Evolutionary conservation across 1,284 basidiomycete species (phyloP), one percentile per base, ranked within the genome.

Genomic region (Moniliella sp.): DNA sequence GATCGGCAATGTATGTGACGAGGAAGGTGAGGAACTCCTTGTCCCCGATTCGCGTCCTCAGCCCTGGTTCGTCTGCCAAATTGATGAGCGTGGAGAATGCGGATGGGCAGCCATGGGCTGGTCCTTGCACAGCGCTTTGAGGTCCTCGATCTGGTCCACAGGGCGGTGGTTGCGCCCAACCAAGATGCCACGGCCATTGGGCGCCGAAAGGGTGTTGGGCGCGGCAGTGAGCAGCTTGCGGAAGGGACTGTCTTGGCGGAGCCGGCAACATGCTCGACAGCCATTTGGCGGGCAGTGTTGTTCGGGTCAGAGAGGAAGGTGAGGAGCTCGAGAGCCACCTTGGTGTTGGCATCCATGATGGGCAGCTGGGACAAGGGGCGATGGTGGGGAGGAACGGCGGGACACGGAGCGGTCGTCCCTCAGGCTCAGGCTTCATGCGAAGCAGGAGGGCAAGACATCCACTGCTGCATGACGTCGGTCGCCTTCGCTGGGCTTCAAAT

Each of bases 1-100:
- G 76, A 62, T 88, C 78, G 41, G 84, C 69, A 35, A 88, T 84
- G 62, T 93, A 93, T 1, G 81, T 77, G 1, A 82, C 75, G 18
- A 97, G 64, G 55, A 91, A 94, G 17, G 65, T 65, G 25, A 93
- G 64, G 57, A 88, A 94, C 0, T 70, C 63, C 0, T 68, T 62
- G 39, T 91, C 78, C 3, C 74, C 55, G 14, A 59, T 74, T 5
- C 93, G 67, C 23, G 75, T 65, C 2, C 71, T 62, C 4, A 86
- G 69, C 9, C 76, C 62, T 1, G 78, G 66, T 29, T 76, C 77
- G 63, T 91, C 86, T 1, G 82, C 78, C 25, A 97, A 70, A 64
- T 99, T 97, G 61, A 97, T 75, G 23, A 97, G 68, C 3, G 83
- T 82, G 43, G 78, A 75, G 59, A 94, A 78, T 1, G 88, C 88